Evolutionary conservation across 169 alveolate genomes (phyloP).

Genomic region (Eimeria maxima): DNA sequence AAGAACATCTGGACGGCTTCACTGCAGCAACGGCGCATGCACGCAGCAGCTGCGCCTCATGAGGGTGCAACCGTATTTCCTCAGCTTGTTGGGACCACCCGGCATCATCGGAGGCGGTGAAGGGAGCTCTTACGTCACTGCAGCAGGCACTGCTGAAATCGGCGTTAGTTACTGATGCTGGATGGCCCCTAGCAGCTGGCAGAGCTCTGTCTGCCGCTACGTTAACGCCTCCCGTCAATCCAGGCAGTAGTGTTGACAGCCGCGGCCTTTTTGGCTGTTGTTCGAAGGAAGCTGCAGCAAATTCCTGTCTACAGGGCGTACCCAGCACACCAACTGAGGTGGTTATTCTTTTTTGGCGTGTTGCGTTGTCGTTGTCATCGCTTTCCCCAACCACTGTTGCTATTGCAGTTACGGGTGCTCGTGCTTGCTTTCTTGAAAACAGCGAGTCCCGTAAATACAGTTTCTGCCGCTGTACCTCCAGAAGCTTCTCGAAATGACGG

Average conservation of each 20-base stretch:
- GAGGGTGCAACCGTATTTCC: background rate
- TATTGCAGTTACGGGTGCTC: constrained; percentile 35
- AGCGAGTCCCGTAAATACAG: background rate
- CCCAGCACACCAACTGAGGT: background rate
- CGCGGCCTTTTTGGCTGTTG: background rate
- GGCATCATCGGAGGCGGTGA: background rate
- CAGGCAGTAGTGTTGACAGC: background rate
- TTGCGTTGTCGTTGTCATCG: background rate
- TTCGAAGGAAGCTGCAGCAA: background rate
- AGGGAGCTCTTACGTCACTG: background rate
- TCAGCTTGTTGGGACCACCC: background rate
- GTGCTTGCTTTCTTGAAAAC: background rate
- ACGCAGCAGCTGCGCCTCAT: constrained; percentile 69
- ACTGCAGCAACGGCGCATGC: constrained; percentile 63
- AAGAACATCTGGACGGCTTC: constrained; percentile 26
- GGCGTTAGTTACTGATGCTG: background rate
- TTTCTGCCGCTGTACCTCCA: constrained; percentile 9
- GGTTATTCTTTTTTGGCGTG: background rate
- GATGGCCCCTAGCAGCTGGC: background rate
- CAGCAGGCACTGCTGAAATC: background rate
- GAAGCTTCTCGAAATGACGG: constrained; percentile 13
- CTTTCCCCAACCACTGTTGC: background rate
- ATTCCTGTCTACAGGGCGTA: background rate
- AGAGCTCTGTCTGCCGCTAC: background rate
- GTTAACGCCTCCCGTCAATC: too few species aligned